Percentiles rank a stretch among this genome's conserved stretches.
phyloP scores from a whole-genome alignment of 257 asterid genomes.

The Salvia rosmarinus region DNA sequence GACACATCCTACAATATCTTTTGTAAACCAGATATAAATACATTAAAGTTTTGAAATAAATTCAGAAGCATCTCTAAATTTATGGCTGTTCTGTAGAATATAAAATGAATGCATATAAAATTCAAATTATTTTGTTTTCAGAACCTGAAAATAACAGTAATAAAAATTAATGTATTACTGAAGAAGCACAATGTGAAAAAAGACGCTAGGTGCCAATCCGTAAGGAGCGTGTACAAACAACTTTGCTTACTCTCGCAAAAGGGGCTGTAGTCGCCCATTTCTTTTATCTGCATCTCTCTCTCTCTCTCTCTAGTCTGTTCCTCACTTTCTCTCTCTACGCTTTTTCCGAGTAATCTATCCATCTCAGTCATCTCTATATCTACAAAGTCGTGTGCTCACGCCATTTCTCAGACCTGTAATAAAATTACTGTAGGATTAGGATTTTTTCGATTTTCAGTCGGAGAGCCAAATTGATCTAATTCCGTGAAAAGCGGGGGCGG shows the following conservation, averaged over 20 bases:
- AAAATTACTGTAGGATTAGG: neutral
- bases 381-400: constrained; percentile 1
- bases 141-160: neutral
- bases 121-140: too few relatives aligned
- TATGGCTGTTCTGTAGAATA: too few relatives aligned
- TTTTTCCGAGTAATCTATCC: constrained; percentile 1
- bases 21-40: too few relatives aligned
- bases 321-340: constrained; percentile 26
- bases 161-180: neutral
- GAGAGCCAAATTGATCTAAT: constrained; percentile 9
- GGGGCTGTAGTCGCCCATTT: neutral
- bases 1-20: neutral
- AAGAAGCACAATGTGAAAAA: neutral
- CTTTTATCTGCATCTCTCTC: neutral
- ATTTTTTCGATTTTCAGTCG: neutral
- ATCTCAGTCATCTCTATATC: constrained; percentile 16
- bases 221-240: constrained; percentile 14
- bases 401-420: neutral
- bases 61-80: neutral
- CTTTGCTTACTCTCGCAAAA: constrained; percentile 22
- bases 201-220: neutral
- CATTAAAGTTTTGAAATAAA: constrained; percentile 4
- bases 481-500: constrained; percentile 46
- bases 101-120: too few relatives aligned
- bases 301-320: neutral